Conservation (phyloP, 164 flowering plant genomes). For the Magnolia changhungtana region DNA sequence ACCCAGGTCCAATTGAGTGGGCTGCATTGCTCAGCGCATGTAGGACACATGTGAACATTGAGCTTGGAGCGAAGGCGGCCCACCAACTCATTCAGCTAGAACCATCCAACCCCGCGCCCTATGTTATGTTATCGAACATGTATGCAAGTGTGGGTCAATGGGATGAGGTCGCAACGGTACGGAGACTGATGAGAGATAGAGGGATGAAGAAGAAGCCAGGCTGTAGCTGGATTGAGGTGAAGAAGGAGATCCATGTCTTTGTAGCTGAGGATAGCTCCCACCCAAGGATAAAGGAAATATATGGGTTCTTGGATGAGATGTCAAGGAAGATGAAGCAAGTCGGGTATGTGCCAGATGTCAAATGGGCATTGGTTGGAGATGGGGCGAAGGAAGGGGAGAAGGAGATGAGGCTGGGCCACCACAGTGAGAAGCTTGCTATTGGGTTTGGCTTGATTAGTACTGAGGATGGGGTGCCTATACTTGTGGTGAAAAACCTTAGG, state of each 20-base stretch:
- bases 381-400: conserved; percentile 46
- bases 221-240: conserved; percentile 79
- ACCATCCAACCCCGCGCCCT: conserved; percentile 63
- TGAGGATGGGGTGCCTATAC: conserved; percentile 48
- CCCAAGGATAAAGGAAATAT: conserved; percentile 60
- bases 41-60: conserved; percentile 60
- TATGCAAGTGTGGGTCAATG: conserved; percentile 55
- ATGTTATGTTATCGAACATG: conserved; percentile 65
- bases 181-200: conserved; percentile 54
- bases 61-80: conserved; percentile 68
- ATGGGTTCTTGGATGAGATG: conserved; percentile 54
- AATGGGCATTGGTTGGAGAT: conserved; percentile 57
- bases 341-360: conserved; percentile 66
- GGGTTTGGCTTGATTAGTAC: conserved; percentile 59
- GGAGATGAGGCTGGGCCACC: conserved; percentile 53
- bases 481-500: conserved; percentile 69
- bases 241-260: conserved; percentile 55
- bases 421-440: conserved; percentile 85
- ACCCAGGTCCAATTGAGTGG: conserved; percentile 59
- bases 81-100: conserved; percentile 48
- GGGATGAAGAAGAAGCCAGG: conserved; percentile 78
- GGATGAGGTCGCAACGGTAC: conserved; percentile 45
- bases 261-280: conserved; percentile 75
- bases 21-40: conserved; percentile 73
- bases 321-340: conserved; percentile 44